These are phyloP conservation scores for Diospyros kaki DNA, from an alignment of 148 eudicot genomes.

Conservation along the genomic window DNA sequence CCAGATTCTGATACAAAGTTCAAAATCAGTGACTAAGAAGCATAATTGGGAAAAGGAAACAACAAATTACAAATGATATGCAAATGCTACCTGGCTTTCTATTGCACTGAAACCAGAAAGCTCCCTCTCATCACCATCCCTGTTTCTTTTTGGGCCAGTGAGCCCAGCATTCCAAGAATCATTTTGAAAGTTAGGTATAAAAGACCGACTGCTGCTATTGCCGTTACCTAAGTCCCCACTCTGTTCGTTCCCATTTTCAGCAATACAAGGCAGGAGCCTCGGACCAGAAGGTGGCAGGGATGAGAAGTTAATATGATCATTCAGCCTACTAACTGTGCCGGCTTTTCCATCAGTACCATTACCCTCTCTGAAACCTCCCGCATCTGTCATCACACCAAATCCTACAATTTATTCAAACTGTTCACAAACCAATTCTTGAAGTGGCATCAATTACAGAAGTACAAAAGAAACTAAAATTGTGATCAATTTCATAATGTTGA, in stretches of 20 bases:
- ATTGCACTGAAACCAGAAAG: slow-evolving; percentile 25
- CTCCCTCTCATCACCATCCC: slow-evolving; percentile 29
- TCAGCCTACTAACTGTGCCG: slow-evolving; percentile 27
- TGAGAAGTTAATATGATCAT: slow-evolving; percentile 30
- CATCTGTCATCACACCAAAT: slow-evolving; percentile 28
- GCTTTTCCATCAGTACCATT: slow-evolving; percentile 24
- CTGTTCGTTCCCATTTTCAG: slow-evolving; percentile 34
- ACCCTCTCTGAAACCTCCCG: slow-evolving; percentile 25
- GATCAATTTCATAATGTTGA: background rate
- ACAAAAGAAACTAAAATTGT: background rate
- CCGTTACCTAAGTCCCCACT: slow-evolving; percentile 17
- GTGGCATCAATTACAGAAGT: background rate
- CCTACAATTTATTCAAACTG: slow-evolving; percentile 25
- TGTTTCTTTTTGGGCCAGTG: slow-evolving; percentile 34
- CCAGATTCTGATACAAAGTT: slow-evolving; percentile 30
- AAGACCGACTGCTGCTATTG: slow-evolving; percentile 14
- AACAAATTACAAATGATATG: slow-evolving; percentile 2
- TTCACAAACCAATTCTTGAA: slow-evolving; percentile 4
- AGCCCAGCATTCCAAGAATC: slow-evolving; percentile 33
- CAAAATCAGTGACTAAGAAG: slow-evolving; percentile 1
- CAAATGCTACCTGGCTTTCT: slow-evolving; percentile 33
- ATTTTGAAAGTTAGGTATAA: slow-evolving; percentile 14
- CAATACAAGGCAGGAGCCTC: slow-evolving; percentile 37
- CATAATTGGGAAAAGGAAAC: background rate
- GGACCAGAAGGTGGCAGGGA: slow-evolving; percentile 24